Conservation (phyloP, 2,329 filamentous ascomycete species). For the Pseudodiploospora longispora region DNA sequence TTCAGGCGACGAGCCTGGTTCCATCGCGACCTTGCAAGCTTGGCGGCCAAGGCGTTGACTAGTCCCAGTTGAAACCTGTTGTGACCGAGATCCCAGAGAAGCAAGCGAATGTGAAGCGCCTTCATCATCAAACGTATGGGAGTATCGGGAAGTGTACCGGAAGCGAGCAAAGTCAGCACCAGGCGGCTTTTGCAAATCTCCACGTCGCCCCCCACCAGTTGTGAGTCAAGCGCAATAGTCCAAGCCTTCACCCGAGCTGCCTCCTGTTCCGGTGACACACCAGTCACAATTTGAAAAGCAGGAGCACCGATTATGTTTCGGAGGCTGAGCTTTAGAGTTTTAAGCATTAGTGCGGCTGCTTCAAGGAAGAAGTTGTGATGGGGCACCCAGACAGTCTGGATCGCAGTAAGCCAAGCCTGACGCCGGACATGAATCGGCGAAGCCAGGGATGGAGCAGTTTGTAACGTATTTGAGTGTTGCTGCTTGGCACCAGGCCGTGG, state of each 20-base stretch:
- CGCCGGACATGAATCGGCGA: conserved; percentile 79
- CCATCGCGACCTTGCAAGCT: conserved; percentile 71
- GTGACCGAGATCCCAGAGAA: conserved; percentile 71
- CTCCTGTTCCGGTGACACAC: conserved; percentile 77
- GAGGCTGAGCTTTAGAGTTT: conserved; percentile 73
- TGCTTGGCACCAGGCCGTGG: conserved; percentile 43
- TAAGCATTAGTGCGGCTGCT: conserved; percentile 68
- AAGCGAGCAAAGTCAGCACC: conserved; percentile 78
- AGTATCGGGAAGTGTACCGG: conserved; percentile 76
- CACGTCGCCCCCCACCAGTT: conserved; percentile 81
- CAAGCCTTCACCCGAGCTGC: conserved; percentile 81
- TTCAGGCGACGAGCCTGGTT: conserved; percentile 65
- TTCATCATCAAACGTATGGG: conserved; percentile 83
- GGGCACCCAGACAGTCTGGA: conserved; percentile 88
- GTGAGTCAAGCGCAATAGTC: conserved; percentile 87
- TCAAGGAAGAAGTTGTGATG: conserved; percentile 81
- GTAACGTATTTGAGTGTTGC: conserved; percentile 34
- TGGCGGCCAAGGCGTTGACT: conserved; percentile 62
- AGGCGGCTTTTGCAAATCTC: conserved; percentile 85
- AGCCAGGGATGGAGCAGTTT: conserved; percentile 60
- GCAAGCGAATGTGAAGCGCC: conserved; percentile 80
- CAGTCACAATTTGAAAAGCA: conserved; percentile 70
- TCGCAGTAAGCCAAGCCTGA: conserved; percentile 86
- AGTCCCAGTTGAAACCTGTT: conserved; percentile 55
- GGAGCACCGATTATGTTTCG: conserved; percentile 70